Base-by-base conservation (phyloP, 495 filamentous ascomycete species). In the Podospora pseudopauciseta region DNA sequence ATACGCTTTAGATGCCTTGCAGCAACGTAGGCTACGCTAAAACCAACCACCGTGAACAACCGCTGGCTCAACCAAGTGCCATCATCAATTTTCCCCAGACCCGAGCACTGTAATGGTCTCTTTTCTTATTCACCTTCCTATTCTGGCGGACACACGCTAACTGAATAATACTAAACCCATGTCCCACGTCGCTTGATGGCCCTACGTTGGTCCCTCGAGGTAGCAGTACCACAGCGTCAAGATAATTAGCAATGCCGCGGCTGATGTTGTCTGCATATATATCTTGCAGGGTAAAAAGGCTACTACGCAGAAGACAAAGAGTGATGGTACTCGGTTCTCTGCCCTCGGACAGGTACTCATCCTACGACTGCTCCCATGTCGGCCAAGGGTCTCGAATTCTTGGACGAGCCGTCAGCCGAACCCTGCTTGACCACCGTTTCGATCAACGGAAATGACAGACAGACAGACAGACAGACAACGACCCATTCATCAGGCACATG, bases 41-140 rank as follows among this genome's bases (percentile, higher is more conserved):
- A 49, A 23, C 34, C 5, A 44, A 56, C 67, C 63, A n/a, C n/a
- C 26, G n/a, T 39, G 5, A 18, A 56, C 26, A 5, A 62, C 11
- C 19, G 30, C n/a, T 69, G 67, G 63, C 39, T 68, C 23, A 61
- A 64, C 62, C 54, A 68, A 19, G 59, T 30, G 60, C 4, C 28
- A 20, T 18, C 56, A 39, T n/a, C 15, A 61, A 63, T 28, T 15
- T 34, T 28, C 20, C 6, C 30, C 39, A 19, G 30, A 30, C 30
- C 11, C 2, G 32, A 16, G 49, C 32, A 53, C 2, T 64, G 54
- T 2, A 34, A 19, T 63, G 4, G 57, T 28, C 44, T 58, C 26
- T 13, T 61, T 56, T 64, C 28, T 60, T 59, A 13, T 65, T 65
- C 57, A 65, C 63, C 63, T 69, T 66, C 63, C 63, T 63, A 23